A percentile compares a stretch with the other conserved stretches of the same genome.
Evolutionary conservation across 2,329 filamentous ascomycete species (phyloP).

Genomic region (Scedosporium dehoogii): DNA sequence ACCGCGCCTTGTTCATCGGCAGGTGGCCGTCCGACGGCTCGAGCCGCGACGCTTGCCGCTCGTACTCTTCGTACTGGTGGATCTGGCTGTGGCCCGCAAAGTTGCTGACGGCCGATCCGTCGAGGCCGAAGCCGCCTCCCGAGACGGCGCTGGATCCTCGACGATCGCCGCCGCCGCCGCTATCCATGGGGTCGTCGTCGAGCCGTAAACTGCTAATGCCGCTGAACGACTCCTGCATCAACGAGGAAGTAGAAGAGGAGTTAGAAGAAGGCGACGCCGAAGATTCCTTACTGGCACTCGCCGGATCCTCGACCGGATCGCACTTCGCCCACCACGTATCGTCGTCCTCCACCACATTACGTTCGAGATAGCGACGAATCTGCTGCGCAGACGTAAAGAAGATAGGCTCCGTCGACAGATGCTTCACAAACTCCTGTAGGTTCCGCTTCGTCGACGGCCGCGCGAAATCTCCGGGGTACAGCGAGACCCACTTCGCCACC

Average conservation of each 20-base stretch:
- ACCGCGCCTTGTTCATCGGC: constrained; percentile 73
- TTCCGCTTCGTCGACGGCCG: constrained; percentile 61
- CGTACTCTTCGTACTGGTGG: constrained; percentile 66
- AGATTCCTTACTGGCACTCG: constrained; percentile 20
- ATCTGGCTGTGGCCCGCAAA: constrained; percentile 29
- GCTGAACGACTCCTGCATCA: constrained; percentile 25
- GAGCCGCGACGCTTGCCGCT: constrained; percentile 64
- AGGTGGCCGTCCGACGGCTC: constrained; percentile 55
- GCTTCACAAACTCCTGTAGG: constrained; percentile 64
- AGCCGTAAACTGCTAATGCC: constrained; percentile 37
- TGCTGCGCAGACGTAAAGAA: constrained; percentile 80
- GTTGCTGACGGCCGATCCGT: background rate
- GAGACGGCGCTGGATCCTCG: background rate
- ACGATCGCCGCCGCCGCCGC: background rate
- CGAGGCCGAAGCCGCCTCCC: background rate
- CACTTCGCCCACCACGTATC: constrained; percentile 86
- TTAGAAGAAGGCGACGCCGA: no score
- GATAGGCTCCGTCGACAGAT: constrained; percentile 67
- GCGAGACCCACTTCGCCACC: constrained; percentile 77
- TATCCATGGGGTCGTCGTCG: constrained; percentile 27
- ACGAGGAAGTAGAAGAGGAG: constrained; percentile 15
- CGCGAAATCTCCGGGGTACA: constrained; percentile 90
- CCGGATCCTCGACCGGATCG: constrained; percentile 42
- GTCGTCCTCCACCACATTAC: constrained; percentile 69
- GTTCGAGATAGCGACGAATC: constrained; percentile 69